Conservation (phyloP, 2,329 filamentous ascomycete species). For the Zymoseptoria passerinii region DNA sequence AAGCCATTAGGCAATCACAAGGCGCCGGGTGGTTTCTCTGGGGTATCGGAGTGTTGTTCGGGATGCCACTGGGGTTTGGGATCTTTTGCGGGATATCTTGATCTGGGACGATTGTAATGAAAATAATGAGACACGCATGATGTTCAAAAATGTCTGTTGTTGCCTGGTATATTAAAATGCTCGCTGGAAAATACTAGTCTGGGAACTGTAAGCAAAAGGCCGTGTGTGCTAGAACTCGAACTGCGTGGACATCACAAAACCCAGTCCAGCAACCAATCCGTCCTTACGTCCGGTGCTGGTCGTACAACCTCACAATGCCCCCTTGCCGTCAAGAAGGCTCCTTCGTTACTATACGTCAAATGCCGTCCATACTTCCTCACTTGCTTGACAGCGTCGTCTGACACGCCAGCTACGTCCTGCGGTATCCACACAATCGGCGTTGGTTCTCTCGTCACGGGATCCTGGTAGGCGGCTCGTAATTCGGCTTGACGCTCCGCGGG, state of each 20-base stretch:
- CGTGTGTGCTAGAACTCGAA: too few species aligned
- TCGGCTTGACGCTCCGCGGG: conserved; percentile 77
- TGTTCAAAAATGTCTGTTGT: not conserved
- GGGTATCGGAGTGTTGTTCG: not conserved
- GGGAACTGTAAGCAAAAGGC: not conserved
- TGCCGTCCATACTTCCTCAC: conserved; percentile 45
- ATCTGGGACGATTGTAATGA: not conserved
- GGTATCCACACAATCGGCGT: conserved; percentile 88
- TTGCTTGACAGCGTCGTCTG: conserved; percentile 74
- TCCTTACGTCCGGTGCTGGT: conserved; percentile 5
- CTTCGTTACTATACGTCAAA: conserved; percentile 5
- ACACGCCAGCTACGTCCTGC: conserved; percentile 75
- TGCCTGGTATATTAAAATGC: not conserved
- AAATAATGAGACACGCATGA: not conserved
- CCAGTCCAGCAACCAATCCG: conserved; percentile 7
- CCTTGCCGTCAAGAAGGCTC: conserved; percentile 4
- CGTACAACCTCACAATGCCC: conserved; percentile 4
- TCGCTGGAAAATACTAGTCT: not conserved
- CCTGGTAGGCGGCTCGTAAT: conserved; percentile 77
- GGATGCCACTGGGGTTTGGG: not conserved
- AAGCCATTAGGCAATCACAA: not conserved
- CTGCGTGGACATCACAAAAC: conserved; percentile 1
- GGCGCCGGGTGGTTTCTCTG: not conserved
- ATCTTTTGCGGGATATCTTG: not conserved
- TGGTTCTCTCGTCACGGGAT: conserved; percentile 71